These are phyloP conservation scores for Exserohilum turcica DNA, from an alignment of 2,329 filamentous ascomycete genomes.

Conservation along the genomic window DNA sequence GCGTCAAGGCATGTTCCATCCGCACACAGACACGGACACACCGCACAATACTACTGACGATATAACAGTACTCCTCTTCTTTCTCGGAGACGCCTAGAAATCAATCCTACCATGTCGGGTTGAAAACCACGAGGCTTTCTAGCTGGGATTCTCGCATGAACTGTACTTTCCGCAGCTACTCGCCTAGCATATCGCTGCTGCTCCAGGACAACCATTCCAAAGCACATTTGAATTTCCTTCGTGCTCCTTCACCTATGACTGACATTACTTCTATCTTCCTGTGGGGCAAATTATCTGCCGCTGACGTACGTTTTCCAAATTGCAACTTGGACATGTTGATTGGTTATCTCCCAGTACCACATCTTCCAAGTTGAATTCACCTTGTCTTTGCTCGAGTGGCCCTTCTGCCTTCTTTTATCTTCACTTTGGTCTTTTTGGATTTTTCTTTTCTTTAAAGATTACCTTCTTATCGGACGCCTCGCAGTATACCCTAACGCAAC, in stretches of 20 bases:
- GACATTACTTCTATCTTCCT: neutral
- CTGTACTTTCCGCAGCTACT: neutral
- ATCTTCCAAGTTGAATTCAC: neutral
- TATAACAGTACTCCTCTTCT: neutral
- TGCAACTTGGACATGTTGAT: neutral
- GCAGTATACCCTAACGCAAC: neutral
- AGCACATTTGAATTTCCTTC: neutral
- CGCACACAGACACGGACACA: no score
- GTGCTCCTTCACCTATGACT: no score
- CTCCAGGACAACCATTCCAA: neutral
- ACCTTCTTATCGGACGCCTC: neutral
- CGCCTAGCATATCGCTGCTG: neutral
- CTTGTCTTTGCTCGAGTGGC: neutral
- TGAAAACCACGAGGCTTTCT: neutral
- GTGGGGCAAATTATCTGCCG: neutral
- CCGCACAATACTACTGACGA: neutral
- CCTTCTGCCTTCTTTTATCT: neutral
- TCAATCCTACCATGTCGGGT: no score
- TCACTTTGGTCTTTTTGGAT: neutral
- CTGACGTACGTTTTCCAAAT: neutral
- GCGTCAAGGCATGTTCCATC: neutral
- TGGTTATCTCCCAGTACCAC: neutral
- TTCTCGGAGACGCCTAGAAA: neutral
- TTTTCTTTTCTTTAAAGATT: neutral
- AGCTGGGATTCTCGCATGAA: neutral